A percentile compares a stretch with the other conserved stretches of the same genome.
phyloP scores from a whole-genome alignment of 176 grass and related monocot genomes.

The Bonia amplexicaulis region DNA sequence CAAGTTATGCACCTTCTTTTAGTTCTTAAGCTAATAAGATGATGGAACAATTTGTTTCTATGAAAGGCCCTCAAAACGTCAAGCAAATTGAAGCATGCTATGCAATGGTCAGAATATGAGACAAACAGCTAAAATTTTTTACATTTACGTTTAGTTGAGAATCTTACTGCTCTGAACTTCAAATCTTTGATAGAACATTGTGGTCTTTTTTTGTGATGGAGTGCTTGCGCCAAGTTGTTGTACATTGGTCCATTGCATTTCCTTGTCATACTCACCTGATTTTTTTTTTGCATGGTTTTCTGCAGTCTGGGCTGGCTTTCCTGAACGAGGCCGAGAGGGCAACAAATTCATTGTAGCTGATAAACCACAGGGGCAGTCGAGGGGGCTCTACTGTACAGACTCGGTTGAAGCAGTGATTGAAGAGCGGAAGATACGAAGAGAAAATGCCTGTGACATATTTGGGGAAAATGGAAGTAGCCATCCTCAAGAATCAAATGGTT shows the following conservation, averaged over 20 bases:
- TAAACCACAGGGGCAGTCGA: conserved; percentile 44
- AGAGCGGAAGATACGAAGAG: conserved; percentile 56
- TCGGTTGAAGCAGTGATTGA: conserved; percentile 61
- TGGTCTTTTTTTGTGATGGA: neutral
- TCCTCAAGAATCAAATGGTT: conserved; percentile 39
- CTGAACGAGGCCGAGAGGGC: conserved; percentile 59
- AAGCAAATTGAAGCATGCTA: too few species aligned
- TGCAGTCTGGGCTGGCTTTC: conserved; percentile 79
- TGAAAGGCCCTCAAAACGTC: neutral
- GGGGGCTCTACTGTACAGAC: conserved; percentile 58
- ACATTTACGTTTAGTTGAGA: neutral
- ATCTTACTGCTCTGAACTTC: neutral
- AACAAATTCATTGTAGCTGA: conserved; percentile 65
- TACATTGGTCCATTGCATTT: neutral
- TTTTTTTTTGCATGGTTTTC: neutral
- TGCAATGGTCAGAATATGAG: neutral
- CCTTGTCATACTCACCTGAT: neutral
- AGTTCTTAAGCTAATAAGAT: neutral
- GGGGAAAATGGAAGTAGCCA: conserved; percentile 47
- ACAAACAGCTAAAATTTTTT: neutral
- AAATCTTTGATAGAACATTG: neutral
- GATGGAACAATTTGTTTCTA: neutral
- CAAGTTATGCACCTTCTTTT: neutral
- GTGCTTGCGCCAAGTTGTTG: neutral
- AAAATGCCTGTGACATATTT: conserved; percentile 58